Conservation (phyloP, 2,329 filamentous ascomycete genomes). For the Diatrype stigma region DNA sequence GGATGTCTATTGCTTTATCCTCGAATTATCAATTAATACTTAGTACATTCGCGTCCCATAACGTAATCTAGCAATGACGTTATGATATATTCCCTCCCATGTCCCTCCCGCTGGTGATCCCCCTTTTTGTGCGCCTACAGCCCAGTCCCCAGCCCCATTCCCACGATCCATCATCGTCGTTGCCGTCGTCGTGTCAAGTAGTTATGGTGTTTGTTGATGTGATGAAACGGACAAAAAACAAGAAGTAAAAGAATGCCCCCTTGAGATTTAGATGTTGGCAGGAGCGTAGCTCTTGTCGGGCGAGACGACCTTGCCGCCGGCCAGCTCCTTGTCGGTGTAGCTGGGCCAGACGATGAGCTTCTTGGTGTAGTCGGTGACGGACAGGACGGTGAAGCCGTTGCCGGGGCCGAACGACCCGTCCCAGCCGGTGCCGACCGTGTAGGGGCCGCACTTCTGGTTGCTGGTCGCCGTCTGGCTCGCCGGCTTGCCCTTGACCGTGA, state of each 20-base stretch:
- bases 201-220: no score
- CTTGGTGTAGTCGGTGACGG: conserved; percentile 40
- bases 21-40: no score
- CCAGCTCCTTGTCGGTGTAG: conserved; percentile 49
- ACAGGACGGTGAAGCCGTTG: conserved; percentile 51
- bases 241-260: not conserved
- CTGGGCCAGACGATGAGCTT: conserved; percentile 47
- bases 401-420: conserved; percentile 49
- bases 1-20: no score
- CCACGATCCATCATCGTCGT: no score
- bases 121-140: no score
- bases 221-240: no score
- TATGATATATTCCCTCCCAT: no score
- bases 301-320: conserved; percentile 38
- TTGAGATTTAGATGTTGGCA: conserved; percentile 1
- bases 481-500: conserved; percentile 29
- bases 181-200: not conserved
- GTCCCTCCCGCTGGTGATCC: no score
- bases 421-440: conserved; percentile 51
- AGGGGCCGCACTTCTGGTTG: conserved; percentile 42
- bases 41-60: no score
- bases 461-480: conserved; percentile 34
- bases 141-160: no score
- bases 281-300: conserved; percentile 36
- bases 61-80: no score